phyloP scores from a whole-genome alignment of 805 yeast species.

The Kodamaea kaohsiungensis region DNA sequence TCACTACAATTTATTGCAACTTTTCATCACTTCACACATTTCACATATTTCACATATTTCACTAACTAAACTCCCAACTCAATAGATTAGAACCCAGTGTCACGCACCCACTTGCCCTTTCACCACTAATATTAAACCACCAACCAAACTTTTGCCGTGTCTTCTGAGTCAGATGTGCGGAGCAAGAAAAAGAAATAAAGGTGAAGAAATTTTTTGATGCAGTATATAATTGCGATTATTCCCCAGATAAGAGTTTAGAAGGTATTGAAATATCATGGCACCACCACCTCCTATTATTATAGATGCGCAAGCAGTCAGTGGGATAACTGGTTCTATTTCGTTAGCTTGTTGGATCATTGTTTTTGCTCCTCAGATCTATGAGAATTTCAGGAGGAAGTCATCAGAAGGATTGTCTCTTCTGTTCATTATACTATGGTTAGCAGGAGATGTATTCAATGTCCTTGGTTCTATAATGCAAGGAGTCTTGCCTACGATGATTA shows the following conservation, averaged over 20 bases:
- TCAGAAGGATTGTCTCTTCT: constrained; percentile 88
- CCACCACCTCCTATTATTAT: constrained; percentile 68
- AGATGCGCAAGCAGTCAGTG: constrained; percentile 72
- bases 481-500: constrained; percentile 90
- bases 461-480: constrained; percentile 89
- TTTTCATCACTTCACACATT: no score
- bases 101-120: constrained; percentile 4
- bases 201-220: neutral
- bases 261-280: constrained; percentile 32
- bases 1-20: no score
- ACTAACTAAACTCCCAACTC: no score
- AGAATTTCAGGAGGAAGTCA: constrained; percentile 79
- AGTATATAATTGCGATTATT: constrained; percentile 1
- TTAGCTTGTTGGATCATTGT: constrained; percentile 98
- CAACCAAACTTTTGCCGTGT: constrained; percentile 5
- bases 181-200: constrained; percentile 1
- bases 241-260: constrained; percentile 3
- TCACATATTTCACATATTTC: no score
- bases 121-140: neutral
- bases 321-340: constrained; percentile 84
- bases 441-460: constrained; percentile 92
- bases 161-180: constrained; percentile 9
- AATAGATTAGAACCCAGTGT: neutral
- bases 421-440: constrained; percentile 87
- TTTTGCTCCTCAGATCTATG: constrained; percentile 95